Base-by-base conservation (phyloP, 768 basidiomycete species). In the Lactifluus pinguis region DNA sequence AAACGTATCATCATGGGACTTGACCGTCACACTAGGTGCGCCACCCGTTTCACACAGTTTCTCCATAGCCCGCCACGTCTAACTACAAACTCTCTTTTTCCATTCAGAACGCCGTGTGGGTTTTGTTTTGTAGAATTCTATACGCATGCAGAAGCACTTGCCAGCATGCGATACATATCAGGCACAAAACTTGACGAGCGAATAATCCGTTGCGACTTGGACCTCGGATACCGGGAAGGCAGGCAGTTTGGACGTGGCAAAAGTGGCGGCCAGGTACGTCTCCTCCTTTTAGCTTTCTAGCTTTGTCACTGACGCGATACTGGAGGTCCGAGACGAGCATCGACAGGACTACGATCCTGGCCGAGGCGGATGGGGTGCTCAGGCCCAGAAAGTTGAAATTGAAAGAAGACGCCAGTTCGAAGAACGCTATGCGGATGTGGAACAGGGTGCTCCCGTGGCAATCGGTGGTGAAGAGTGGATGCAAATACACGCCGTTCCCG, bases 101-200 rank as follows among this genome's bases (percentile, higher is more conserved):
- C 10, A 29, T 57, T 14, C 69, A 92, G 90, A 69, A 95, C 92
- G 51, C 94, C 92, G 0, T 94, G 92, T 68, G 88, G 95, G 25
- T 94, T 97, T 73, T 94, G 95, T 76, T 98, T 94, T 67, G 95
- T 95, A 60, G 91, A 93, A 71, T 99, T 91, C 71, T 98, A 98
- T 71, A 92, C 92, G 10, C 93, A 98, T 69, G 79, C 85, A 6
- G 95, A 98, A 73, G 95, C 97, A 17, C 78, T 97, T 44, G 90
- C 93, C 45, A 86, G 88, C 63, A 86, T 98, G 83, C 85, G 88
- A 51, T 95, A 97, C 72, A 83, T 98, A 68, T 93, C 90, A 53
- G 97, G 95, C n/a, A 94, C 95, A 39, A 98, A 98, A 76, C 84
- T 99, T 21, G 97, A 99, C 73, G 97, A 99, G 74, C 89, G 97